phyloP scores from a whole-genome alignment of 768 basidiomycete genomes.

The Tylopilus plumbeoviolaceoides region DNA sequence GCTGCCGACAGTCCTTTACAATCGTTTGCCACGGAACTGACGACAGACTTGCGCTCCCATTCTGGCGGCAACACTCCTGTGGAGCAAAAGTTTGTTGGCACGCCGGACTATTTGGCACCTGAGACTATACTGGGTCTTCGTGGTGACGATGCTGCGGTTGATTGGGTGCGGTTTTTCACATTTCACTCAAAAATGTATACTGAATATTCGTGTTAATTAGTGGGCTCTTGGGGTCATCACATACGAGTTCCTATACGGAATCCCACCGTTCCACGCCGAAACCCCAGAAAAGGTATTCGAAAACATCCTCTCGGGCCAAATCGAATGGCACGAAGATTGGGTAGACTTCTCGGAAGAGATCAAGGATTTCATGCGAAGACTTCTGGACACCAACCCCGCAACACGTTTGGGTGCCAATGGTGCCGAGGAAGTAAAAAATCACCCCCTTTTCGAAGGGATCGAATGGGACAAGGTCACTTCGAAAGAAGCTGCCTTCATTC shows the following conservation, averaged over 20 bases:
- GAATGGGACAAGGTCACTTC: constrained; percentile 92
- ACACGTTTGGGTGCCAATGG: constrained; percentile 82
- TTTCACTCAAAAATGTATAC: constrained; percentile 4
- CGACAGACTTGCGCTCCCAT: constrained; percentile 79
- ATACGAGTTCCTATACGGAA: constrained; percentile 95
- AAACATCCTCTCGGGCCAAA: constrained; percentile 90
- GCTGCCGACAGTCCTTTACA: constrained; percentile 74
- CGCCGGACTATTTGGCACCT: constrained; percentile 95
- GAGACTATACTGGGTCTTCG: constrained; percentile 94
- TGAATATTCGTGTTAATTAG: constrained; percentile 39
- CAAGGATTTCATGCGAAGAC: constrained; percentile 82
- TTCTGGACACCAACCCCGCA: constrained; percentile 77
- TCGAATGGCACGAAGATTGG: constrained; percentile 97
- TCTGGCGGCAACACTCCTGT: constrained; percentile 58
- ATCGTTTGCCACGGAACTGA: constrained; percentile 82
- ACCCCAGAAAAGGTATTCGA: constrained; percentile 97
- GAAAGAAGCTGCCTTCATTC: constrained; percentile 91
- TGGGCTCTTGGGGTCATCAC: constrained; percentile 99
- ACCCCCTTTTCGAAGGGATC: constrained; percentile 86
- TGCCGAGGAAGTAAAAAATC: constrained; percentile 88
- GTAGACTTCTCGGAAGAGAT: constrained; percentile 82
- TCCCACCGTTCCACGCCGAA: constrained; percentile 97
- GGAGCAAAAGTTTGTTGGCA: constrained; percentile 94
- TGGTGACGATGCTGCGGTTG: constrained; percentile 91
- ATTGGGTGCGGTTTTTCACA: constrained; percentile 69